Conservation (phyloP, 495 filamentous ascomycete species). For the Delitschia confertaspora region DNA sequence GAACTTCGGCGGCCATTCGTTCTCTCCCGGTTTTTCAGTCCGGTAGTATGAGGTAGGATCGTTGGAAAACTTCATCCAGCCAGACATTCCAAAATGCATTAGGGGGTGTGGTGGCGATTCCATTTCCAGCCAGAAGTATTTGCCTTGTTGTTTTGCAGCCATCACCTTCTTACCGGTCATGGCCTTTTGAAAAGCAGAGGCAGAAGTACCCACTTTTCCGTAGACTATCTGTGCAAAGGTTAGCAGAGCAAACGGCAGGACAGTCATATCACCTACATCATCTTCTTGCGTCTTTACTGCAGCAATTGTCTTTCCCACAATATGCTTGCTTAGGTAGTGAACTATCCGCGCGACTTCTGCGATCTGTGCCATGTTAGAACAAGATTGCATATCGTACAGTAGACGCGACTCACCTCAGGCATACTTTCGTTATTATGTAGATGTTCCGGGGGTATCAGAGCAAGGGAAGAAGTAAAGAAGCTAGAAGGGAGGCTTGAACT, state of each 20-base stretch:
- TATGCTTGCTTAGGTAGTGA: constrained; percentile 67
- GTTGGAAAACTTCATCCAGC: constrained; percentile 80
- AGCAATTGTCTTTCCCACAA: constrained; percentile 72
- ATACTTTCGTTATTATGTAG: no score
- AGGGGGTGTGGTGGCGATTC: constrained; percentile 71
- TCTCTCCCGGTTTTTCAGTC: constrained; percentile 48
- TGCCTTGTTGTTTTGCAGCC: constrained; percentile 74
- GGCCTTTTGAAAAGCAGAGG: constrained; percentile 57
- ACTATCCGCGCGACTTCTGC: constrained; percentile 68
- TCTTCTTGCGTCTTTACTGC: constrained; percentile 67
- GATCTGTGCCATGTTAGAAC: constrained; percentile 26
- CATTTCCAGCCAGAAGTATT: constrained; percentile 86
- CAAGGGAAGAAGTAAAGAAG: no score
- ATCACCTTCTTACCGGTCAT: constrained; percentile 69
- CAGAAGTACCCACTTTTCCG: constrained; percentile 77
- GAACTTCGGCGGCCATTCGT: constrained; percentile 79
- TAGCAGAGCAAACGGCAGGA: background rate
- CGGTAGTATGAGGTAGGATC: constrained; percentile 72
- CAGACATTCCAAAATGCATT: constrained; percentile 88
- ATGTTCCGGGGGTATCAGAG: no score
- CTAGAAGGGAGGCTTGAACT: background rate
- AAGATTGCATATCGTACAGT: background rate
- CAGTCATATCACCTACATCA: constrained; percentile 13
- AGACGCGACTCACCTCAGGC: constrained; percentile 22
- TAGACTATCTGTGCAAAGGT: constrained; percentile 51